Percentiles rank a stretch among this genome's conserved stretches.
phyloP scores from a whole-genome alignment of 1,284 basidiomycete species.

The Ustilago hordei region DNA sequence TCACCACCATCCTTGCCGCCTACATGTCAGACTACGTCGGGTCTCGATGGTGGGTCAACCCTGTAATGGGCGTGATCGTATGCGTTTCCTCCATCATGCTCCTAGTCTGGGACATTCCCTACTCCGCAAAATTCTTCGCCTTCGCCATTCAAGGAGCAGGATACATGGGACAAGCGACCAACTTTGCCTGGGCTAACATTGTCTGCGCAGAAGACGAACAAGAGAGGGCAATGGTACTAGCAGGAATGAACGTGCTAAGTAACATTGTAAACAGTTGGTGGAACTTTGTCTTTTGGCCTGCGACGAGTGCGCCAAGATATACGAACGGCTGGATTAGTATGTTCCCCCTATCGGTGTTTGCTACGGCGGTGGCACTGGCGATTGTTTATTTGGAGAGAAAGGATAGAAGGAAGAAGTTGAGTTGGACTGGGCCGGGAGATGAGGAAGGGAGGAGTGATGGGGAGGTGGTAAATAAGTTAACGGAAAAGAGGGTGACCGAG shows the following conservation, averaged over 20 bases:
- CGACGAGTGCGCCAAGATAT: conserved; percentile 56
- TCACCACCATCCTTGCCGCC: conserved; percentile 43
- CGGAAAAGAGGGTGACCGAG: not conserved
- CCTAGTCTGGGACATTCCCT: conserved; percentile 56
- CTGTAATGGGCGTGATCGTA: conserved; percentile 44
- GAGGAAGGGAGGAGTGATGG: conserved; percentile 8
- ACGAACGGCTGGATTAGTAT: conserved; percentile 59
- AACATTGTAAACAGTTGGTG: conserved; percentile 63
- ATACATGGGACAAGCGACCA: conserved; percentile 64
- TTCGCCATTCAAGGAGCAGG: conserved; percentile 61
- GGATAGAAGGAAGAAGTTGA: conserved; percentile 20
- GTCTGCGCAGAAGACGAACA: conserved; percentile 58
- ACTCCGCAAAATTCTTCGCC: conserved; percentile 55
- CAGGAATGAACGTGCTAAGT: conserved; percentile 51
- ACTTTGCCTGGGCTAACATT: conserved; percentile 69
- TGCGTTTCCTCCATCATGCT: conserved; percentile 47
- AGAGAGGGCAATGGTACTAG: conserved; percentile 58
- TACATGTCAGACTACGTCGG: conserved; percentile 43
- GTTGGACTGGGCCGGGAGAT: not conserved
- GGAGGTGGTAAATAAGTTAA: conserved; percentile 8
- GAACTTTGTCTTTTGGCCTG: conserved; percentile 59
- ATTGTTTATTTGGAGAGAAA: conserved; percentile 43
- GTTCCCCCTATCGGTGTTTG: conserved; percentile 42
- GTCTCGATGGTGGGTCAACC: conserved; percentile 44
- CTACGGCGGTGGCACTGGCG: conserved; percentile 29